Conservation (phyloP, 164 flowering plant genomes). For the Chimonanthus praecox region DNA sequence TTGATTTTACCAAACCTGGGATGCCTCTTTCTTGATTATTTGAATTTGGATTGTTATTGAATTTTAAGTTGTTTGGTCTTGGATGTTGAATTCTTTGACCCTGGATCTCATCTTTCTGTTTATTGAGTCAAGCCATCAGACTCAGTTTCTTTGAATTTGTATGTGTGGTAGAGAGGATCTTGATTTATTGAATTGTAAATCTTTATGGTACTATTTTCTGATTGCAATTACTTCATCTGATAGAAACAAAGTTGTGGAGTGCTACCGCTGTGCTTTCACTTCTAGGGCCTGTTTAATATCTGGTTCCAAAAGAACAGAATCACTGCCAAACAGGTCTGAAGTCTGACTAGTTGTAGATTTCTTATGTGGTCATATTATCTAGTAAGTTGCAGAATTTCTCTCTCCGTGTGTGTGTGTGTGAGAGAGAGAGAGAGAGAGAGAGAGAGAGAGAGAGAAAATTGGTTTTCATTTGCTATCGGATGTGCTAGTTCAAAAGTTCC, state of each 20-base stretch:
- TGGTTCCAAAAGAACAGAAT: background rate
- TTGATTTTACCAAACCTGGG: background rate
- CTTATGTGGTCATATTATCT: background rate
- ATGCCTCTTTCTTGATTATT: background rate
- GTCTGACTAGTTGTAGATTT: background rate
- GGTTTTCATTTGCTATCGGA: background rate
- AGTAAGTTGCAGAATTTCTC: constrained; percentile 3
- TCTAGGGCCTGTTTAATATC: background rate
- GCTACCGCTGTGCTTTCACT: too few relatives aligned
- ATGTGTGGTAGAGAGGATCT: too few relatives aligned
- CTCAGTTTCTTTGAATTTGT: too few relatives aligned
- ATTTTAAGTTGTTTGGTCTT: background rate
- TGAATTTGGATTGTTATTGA: background rate
- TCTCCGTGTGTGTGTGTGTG: background rate
- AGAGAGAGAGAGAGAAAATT: background rate
- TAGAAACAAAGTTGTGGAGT: background rate
- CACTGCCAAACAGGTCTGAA: background rate
- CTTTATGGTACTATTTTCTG: background rate
- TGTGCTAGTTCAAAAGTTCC: background rate
- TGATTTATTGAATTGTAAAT: too few relatives aligned
- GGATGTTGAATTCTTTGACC: background rate
- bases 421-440: too few relatives aligned
- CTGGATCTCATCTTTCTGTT: too few relatives aligned
- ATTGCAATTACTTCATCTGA: background rate
- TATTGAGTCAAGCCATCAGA: background rate